These are phyloP conservation scores for Lichtheimia ornata DNA, from an alignment of 371 early-diverging fungal species.

Conservation along the genomic window DNA sequence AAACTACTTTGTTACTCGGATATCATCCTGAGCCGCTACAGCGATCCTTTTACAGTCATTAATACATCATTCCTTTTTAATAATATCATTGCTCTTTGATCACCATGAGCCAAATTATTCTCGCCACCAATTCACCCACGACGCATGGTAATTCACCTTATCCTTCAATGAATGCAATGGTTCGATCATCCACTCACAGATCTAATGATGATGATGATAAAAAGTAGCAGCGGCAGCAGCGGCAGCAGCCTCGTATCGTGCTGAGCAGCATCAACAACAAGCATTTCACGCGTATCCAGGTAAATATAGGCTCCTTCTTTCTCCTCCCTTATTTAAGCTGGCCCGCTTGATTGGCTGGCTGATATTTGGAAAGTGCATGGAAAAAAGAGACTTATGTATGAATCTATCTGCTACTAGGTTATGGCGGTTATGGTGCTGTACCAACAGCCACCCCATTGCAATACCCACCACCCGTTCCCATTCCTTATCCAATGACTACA, in stretches of 20 bases:
- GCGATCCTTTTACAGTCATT: conserved; percentile 1
- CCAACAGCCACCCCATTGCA: no score
- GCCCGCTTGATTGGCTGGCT: conserved; percentile 12
- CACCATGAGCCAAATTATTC: conserved; percentile 14
- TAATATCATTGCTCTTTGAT: conserved; percentile 1
- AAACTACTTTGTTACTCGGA: neutral
- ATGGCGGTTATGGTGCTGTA: conserved; percentile 13
- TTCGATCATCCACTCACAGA: conserved; percentile 7
- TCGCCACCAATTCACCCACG: conserved; percentile 9
- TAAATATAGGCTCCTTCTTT: neutral
- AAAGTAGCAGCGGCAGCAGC: no score
- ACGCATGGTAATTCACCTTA: conserved; percentile 1
- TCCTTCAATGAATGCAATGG: conserved; percentile 4
- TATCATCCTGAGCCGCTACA: neutral
- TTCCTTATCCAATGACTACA: neutral
- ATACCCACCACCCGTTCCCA: neutral
- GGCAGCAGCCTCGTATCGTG: neutral
- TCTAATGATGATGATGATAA: neutral
- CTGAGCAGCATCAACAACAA: neutral
- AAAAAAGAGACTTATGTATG: neutral
- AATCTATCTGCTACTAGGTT: neutral
- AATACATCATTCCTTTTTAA: conserved; percentile 1
- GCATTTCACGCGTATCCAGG: conserved; percentile 11
- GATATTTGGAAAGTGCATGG: neutral
- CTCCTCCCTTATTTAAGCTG: neutral